These are phyloP conservation scores for Monosporascus cannonballus DNA, from an alignment of 2,329 filamentous ascomycete species.

Conservation along the genomic window DNA sequence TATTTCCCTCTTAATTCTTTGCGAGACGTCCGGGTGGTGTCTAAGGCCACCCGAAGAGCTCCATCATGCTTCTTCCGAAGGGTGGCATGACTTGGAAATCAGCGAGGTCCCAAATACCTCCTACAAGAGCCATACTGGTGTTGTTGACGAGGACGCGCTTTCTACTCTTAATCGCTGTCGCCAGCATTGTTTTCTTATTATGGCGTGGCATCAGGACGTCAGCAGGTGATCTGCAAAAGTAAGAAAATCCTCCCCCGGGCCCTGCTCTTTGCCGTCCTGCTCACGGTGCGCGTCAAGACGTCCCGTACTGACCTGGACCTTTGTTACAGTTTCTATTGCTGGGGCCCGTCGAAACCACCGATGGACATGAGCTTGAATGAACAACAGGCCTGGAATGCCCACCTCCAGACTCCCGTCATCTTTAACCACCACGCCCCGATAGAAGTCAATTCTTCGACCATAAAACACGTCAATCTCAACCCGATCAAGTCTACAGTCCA, in stretches of 20 bases:
- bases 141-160: slow-evolving; percentile 74
- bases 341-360: slow-evolving; percentile 89
- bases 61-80: slow-evolving; percentile 80
- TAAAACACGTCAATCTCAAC: slow-evolving; percentile 80
- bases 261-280: not conserved
- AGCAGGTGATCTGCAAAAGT: slow-evolving; percentile 89
- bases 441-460: slow-evolving; percentile 73
- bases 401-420: slow-evolving; percentile 85
- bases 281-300: slow-evolving; percentile 1
- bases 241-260: slow-evolving; percentile 23
- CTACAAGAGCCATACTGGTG: slow-evolving; percentile 63
- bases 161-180: slow-evolving; percentile 64
- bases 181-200: slow-evolving; percentile 69
- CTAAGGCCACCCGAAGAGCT: slow-evolving; percentile 33
- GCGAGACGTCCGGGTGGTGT: slow-evolving; percentile 31
- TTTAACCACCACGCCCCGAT: slow-evolving; percentile 93
- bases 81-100: slow-evolving; percentile 90
- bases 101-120: slow-evolving; percentile 71
- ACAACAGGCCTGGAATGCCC: slow-evolving; percentile 80
- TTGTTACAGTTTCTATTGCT: slow-evolving; percentile 81
- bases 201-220: slow-evolving; percentile 81
- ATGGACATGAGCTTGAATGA: slow-evolving; percentile 94
- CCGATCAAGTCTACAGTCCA: slow-evolving; percentile 73
- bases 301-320: slow-evolving; percentile 13
- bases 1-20: not conserved